Evolutionary conservation across 768 basidiomycete species (phyloP), one percentile per base, ranked within the genome.

Genomic region (Mycena vitilis): DNA sequence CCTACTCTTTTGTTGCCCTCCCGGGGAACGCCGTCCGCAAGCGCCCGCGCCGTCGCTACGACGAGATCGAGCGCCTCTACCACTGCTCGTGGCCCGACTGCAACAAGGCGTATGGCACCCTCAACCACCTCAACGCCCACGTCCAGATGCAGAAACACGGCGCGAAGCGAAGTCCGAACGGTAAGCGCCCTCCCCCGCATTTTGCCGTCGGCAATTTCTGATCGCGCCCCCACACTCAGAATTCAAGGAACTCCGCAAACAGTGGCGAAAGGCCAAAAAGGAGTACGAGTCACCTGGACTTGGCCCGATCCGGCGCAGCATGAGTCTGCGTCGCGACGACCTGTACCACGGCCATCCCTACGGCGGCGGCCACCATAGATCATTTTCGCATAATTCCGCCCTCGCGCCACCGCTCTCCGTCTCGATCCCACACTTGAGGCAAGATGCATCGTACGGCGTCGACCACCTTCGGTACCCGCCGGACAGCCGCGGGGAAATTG

Each of bases 71-170:
- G 80, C 89, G 96, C 34, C 81, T 97, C 60, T 98, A 98, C 77
- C 87, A 88, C 63, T 98, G 96, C 83, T 91, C 91, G 57, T 94
- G 89, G 87, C 87, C 86, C 5, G 85, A 88, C 51, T 91, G 89
- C 71, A 85, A 88, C 63, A 97, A 97, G 81, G 86, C 93, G 34
- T 98, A 97, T 75, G 96, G 96, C 37, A 98, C 96, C 5, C 85
- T 98, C 56, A 98, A 99, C 77, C 97, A 99, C 79, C 85, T 99
- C 68, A 99, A 99, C 77, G 95, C 96, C 37, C 97, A 99, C 78
- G 95, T 98, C 65, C 92, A 91, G n/a, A 98, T 98, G 94, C 97
- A 98, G 79, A 94, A 94, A 79, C 97, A 99, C 77, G 97, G 97
- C 49, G 63, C 84, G 18, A 98, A 97, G 81, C 88, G 96, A 63